phyloP scores from a whole-genome alignment of 164 flowering plant species.

The Nelumbo lutea region DNA sequence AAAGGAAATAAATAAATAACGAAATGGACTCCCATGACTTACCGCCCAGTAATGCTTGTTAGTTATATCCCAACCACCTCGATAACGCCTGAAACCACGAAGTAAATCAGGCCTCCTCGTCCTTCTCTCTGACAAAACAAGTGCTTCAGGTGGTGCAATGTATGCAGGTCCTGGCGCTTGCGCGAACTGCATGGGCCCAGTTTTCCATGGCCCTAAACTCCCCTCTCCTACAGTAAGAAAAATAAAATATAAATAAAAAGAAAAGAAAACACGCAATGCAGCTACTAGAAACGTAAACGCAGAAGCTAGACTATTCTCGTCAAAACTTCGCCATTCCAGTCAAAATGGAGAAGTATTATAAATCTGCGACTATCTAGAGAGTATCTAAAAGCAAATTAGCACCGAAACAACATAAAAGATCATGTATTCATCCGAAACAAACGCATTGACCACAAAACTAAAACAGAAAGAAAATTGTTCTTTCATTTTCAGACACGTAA shows the following conservation, averaged over 20 bases:
- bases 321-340: too few relatives aligned
- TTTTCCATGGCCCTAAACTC: slow-evolving; percentile 40
- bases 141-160: slow-evolving; percentile 22
- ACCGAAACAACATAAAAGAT: too few relatives aligned
- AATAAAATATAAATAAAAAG: neutral
- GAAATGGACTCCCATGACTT: slow-evolving; percentile 13
- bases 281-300: neutral
- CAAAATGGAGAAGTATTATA: too few relatives aligned
- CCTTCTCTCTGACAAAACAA: slow-evolving; percentile 52
- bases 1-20: too few relatives aligned
- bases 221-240: slow-evolving; percentile 32
- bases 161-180: slow-evolving; percentile 47
- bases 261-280: neutral
- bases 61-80: slow-evolving; percentile 67
- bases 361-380: too few relatives aligned
- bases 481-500: neutral
- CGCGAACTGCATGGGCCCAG: slow-evolving; percentile 29
- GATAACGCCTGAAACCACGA: slow-evolving; percentile 37
- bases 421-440: too few relatives aligned
- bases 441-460: too few relatives aligned
- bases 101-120: slow-evolving; percentile 64
- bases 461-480: neutral
- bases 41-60: slow-evolving; percentile 74
- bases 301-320: too few relatives aligned
- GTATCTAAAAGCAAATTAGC: too few relatives aligned